These are phyloP conservation scores for Colletotrichum trifolii DNA, from an alignment of 2,329 filamentous ascomycete species.

Conservation along the genomic window DNA sequence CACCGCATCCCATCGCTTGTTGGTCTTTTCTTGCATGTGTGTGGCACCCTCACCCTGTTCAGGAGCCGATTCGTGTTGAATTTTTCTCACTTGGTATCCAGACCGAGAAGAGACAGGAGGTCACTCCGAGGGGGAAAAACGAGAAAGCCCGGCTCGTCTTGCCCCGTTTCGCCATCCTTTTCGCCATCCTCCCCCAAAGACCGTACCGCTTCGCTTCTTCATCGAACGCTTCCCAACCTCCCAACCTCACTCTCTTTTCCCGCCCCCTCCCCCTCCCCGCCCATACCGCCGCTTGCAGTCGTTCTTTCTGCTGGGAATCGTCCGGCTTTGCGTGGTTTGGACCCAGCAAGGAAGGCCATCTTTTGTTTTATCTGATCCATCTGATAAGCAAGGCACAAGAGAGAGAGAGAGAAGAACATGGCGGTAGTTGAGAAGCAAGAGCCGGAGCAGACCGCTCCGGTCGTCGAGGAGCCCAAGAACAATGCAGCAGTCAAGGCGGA, in stretches of 20 bases:
- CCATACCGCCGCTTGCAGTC: neutral
- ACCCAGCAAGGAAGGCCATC: constrained; percentile 17
- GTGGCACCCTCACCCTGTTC: neutral
- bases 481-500: neutral
- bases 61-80: constrained; percentile 2
- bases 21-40: constrained; percentile 5
- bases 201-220: neutral
- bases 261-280: neutral
- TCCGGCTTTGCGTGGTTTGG: neutral
- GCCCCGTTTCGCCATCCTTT: neutral
- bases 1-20: constrained; percentile 5
- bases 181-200: too few species aligned
- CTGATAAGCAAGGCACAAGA: constrained; percentile 13
- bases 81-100: neutral
- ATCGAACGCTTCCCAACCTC: constrained; percentile 10
- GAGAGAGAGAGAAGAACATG: constrained; percentile 13
- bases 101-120: constrained; percentile 1
- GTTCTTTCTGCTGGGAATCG: constrained; percentile 10
- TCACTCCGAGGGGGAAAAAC: constrained; percentile 4
- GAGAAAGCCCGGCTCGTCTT: constrained; percentile 23
- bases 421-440: constrained; percentile 28
- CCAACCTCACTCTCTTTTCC: neutral
- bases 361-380: constrained; percentile 15
- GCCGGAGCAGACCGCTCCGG: constrained; percentile 11
- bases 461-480: constrained; percentile 22